phyloP scores from a whole-genome alignment of 176 grass and related monocot species.

The Areca catechu region DNA sequence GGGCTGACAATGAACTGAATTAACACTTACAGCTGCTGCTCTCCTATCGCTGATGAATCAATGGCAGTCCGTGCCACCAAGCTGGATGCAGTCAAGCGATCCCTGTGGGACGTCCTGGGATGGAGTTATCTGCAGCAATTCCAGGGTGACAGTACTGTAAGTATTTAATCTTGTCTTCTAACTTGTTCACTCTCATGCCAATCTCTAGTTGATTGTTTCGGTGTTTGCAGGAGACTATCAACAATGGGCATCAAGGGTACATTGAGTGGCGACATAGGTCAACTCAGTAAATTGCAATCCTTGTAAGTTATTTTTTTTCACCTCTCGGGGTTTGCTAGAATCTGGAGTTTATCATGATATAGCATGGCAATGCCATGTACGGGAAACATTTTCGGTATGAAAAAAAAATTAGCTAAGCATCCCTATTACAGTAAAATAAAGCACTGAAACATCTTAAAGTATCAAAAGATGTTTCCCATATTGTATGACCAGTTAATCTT shows the following conservation, averaged over 20 bases:
- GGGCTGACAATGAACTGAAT: conserved; percentile 18
- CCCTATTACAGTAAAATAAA: no score
- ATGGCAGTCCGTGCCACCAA: conserved; percentile 68
- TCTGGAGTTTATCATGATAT: no score
- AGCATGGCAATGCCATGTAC: no score
- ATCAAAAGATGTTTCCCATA: no score
- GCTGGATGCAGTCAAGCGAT: conserved; percentile 50
- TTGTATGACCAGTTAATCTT: no score
- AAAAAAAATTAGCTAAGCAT: no score
- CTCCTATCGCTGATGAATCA: conserved; percentile 43
- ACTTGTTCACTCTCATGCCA: neutral
- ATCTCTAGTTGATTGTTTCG: conserved; percentile 4
- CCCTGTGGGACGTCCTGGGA: conserved; percentile 72
- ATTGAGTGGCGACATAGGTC: conserved; percentile 42
- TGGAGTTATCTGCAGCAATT: conserved; percentile 57
- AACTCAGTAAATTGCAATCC: conserved; percentile 47
- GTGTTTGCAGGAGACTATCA: conserved; percentile 51
- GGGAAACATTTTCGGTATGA: no score
- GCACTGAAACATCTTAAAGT: no score
- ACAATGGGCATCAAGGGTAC: conserved; percentile 49
- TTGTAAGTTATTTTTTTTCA: conserved; percentile 57
- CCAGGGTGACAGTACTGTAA: conserved; percentile 60
- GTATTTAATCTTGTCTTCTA: conserved; percentile 4
- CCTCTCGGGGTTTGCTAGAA: neutral
- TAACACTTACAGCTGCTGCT: conserved; percentile 35